Conservation (phyloP, 768 basidiomycete species). For the Melanogaster broomeanus region DNA sequence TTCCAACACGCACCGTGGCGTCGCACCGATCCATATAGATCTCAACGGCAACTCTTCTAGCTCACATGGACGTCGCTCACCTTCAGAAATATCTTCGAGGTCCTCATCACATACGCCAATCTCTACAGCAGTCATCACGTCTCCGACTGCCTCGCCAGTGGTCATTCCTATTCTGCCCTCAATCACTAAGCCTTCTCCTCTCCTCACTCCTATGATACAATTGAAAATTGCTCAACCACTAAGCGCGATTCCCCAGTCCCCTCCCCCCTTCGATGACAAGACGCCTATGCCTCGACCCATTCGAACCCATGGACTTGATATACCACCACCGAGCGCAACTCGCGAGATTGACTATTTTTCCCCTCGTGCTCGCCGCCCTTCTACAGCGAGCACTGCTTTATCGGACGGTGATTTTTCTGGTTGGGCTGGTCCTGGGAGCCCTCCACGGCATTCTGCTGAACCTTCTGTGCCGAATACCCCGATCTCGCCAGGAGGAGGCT, state of each 20-base stretch:
- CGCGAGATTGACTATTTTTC: conserved; percentile 57
- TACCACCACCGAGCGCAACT: conserved; percentile 24
- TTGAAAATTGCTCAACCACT: conserved; percentile 34
- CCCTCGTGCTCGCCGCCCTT: conserved; percentile 44
- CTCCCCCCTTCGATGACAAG: conserved; percentile 31
- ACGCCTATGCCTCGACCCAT: conserved; percentile 35
- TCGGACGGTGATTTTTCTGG: conserved; percentile 54
- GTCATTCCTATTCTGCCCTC: conserved; percentile 50
- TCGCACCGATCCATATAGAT: conserved; percentile 26
- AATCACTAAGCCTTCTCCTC: conserved; percentile 50
- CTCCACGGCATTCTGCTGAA: conserved; percentile 28
- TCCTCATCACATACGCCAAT: conserved; percentile 23
- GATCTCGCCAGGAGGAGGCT: conserved; percentile 50
- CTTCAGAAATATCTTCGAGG: conserved; percentile 30
- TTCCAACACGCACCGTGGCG: conserved; percentile 21
- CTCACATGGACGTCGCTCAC: conserved; percentile 27
- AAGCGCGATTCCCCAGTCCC: conserved; percentile 47
- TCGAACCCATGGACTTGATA: conserved; percentile 50
- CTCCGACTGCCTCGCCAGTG: conserved; percentile 69
- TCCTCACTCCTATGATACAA: conserved; percentile 62
- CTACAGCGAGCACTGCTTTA: conserved; percentile 40
- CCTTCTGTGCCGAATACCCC: conserved; percentile 44
- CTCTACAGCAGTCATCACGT: conserved; percentile 52
- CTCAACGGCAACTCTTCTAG: conserved; percentile 18
- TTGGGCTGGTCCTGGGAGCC: conserved; percentile 41